Evolutionary conservation across 2,329 filamentous ascomycete species (phyloP), one percentile per base, ranked within the genome.

Genomic region (Scleromitrula shiraiana): DNA sequence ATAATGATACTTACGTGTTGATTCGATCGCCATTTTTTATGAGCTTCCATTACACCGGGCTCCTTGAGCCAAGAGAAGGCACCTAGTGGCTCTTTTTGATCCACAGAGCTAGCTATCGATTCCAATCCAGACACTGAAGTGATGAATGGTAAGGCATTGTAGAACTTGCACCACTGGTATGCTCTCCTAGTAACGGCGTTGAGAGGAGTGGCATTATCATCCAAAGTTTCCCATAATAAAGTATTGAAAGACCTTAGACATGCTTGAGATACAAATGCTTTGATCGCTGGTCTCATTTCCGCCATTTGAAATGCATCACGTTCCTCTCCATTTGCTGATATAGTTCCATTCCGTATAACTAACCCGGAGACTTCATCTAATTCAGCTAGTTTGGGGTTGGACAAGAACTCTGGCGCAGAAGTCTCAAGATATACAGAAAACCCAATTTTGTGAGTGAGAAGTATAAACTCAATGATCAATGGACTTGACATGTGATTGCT

Each of bases 311-410:
- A 72, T 54, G 67, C 72, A 52, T 73, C 68, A 14, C 67, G 59
- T 22, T 65, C 59, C 26, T 67, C 59, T 2, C 70, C 70, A 37
- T 67, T 62, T 7, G 60, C 56, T 7, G 68, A 59, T 27, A 71
- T 71, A 12, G 65, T 67, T 4, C 66, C 69, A 53, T 70, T 71
- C 41, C 68, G 64, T 39, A 68, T 62, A 43, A 71, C 63, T 36
- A 71, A 41, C 5, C 70, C 70, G 1, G 56, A 56, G 24, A 69
- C 33, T 26, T 53, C 50, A 32, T 50, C 26, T 19, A 60, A 37
- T 41, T 22, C 43, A 19, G 29, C 53, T 10, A 51, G 47, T 29
- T 52, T 52, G 10, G 35, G 33, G 12, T 57, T 50, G 2, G 36
- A 36, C n/a, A 61, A 44, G 38, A 54, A 61, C 6, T 45, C 43